Evolutionary conservation across 106 monocot species (phyloP).

Genomic region (Acanthochlamys bracteata): DNA sequence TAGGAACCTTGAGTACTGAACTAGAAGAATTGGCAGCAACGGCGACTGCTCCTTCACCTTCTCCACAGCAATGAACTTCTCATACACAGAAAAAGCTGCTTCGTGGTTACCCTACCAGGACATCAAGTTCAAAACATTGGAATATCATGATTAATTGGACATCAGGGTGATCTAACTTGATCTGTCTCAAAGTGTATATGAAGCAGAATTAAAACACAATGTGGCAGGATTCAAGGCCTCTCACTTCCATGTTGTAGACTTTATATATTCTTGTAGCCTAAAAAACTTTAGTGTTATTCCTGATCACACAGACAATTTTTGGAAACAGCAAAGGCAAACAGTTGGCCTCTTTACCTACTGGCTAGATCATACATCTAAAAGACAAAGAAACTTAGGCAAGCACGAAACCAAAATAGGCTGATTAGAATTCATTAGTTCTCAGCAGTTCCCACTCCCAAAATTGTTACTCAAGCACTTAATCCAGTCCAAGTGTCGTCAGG

Average conservation of each 20-base stretch:
- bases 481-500: no score
- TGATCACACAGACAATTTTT: not conserved
- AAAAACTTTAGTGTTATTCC: no score
- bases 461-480: no score
- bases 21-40: conserved; percentile 61
- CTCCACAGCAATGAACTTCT: conserved; percentile 78
- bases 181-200: not conserved
- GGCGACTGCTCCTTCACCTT: conserved; percentile 65
- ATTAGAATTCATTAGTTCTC: no score
- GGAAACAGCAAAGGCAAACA: not conserved
- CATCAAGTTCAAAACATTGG: not conserved
- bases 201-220: not conserved
- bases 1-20: conserved; percentile 71
- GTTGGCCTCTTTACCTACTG: not conserved
- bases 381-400: no score
- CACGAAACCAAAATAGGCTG: no score
- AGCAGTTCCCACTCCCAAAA: no score
- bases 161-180: not conserved
- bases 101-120: conserved; percentile 67
- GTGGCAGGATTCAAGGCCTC: no score
- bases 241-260: no score
- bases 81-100: conserved; percentile 61
- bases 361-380: not conserved
- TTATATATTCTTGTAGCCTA: no score
- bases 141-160: not conserved